Evolutionary conservation across 108 stramenopile genomes (phyloP).

Genomic region (Bacterosira constricta): DNA sequence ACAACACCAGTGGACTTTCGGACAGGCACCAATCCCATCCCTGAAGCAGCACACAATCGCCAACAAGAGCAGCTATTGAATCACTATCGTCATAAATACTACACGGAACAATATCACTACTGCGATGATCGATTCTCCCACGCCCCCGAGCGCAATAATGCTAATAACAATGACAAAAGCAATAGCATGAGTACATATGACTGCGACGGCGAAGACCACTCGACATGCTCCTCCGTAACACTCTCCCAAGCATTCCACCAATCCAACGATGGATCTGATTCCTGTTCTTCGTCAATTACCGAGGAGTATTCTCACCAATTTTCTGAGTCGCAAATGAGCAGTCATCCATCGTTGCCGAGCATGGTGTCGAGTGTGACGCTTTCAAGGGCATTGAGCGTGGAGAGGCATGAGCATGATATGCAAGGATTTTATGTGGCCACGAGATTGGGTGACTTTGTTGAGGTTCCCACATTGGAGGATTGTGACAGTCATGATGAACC

Average conservation of each 20-base stretch:
- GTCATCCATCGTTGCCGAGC: constrained; percentile 14
- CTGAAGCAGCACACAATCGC: too few relatives aligned
- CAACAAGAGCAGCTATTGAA: constrained; percentile 12
- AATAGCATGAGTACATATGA: not conserved
- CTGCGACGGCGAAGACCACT: constrained; percentile 7
- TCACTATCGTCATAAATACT: constrained; percentile 41
- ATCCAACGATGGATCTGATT: constrained; percentile 1
- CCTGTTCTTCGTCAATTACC: constrained; percentile 17
- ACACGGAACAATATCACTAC: constrained; percentile 42
- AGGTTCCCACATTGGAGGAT: constrained; percentile 10
- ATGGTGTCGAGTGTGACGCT: constrained; percentile 40
- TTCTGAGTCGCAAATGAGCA: not conserved
- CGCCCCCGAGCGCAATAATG: constrained; percentile 1
- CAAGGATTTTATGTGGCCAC: constrained; percentile 44
- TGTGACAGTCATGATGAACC: not conserved
- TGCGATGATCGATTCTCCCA: constrained; percentile 18
- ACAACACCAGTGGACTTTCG: not conserved
- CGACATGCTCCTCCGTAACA: constrained; percentile 47
- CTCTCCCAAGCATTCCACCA: constrained; percentile 41
- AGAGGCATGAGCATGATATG: constrained; percentile 33
- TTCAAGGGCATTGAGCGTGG: constrained; percentile 29
- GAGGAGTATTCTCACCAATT: constrained; percentile 4
- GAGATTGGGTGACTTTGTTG: constrained; percentile 39
- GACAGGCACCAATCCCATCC: too few relatives aligned
- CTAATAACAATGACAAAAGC: not conserved